Conservation (phyloP, 495 filamentous ascomycete species). For the Penicillium cosmopolitanum region DNA sequence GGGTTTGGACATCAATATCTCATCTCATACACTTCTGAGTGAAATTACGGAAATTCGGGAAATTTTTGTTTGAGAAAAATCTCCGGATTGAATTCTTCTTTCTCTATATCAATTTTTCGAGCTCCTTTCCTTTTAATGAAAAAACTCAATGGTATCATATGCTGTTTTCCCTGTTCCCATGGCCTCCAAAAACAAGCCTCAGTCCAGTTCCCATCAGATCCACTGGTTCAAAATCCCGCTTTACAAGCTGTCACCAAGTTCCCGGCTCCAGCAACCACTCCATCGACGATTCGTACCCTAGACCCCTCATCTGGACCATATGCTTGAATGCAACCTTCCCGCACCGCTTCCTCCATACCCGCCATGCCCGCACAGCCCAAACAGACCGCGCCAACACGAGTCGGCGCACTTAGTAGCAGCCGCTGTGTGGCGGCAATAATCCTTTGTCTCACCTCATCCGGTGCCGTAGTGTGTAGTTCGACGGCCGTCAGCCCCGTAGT, state of each 20-base stretch:
- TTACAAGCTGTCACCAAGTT: conserved; percentile 58
- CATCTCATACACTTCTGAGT: not conserved
- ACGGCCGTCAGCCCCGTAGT: conserved; percentile 82
- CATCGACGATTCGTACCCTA: conserved; percentile 76
- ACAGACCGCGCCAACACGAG: conserved; percentile 54
- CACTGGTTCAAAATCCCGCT: conserved; percentile 36
- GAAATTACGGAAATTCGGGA: not conserved
- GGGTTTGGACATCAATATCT: conserved; percentile 21
- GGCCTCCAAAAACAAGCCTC: not conserved
- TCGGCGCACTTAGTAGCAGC: conserved; percentile 56
- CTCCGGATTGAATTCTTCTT: not conserved
- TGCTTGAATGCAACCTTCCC: conserved; percentile 64
- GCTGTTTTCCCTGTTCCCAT: not conserved
- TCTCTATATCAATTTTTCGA: not conserved
- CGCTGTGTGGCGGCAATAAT: conserved; percentile 71
- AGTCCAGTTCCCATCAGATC: not conserved
- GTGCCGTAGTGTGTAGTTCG: conserved; percentile 72
- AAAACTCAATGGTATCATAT: not conserved
- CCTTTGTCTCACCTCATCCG: conserved; percentile 63
- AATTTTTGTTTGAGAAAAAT: not conserved
- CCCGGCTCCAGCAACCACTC: conserved; percentile 76
- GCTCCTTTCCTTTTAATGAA: not conserved
- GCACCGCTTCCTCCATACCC: conserved; percentile 81
- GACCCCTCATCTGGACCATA: conserved; percentile 63
- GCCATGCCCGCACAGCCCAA: conserved; percentile 91